A percentile compares a stretch with the other conserved stretches of the same genome.
Evolutionary conservation across 257 asterid genomes (phyloP).

Genomic region (Solanum sejunctum): DNA sequence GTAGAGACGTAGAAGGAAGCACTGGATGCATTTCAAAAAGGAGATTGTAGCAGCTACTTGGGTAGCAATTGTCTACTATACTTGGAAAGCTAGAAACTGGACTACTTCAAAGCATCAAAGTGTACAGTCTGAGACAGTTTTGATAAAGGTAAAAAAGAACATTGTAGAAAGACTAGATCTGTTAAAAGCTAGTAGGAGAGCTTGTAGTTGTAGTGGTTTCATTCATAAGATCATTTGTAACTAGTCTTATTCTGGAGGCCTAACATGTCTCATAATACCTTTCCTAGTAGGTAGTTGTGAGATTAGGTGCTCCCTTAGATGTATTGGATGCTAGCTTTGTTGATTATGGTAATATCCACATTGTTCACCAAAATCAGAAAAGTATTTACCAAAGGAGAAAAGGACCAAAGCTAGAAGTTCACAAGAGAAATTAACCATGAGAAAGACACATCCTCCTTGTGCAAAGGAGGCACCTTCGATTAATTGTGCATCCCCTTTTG

Average conservation of each 20-base stretch:
- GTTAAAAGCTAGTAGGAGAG: not conserved
- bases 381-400: not conserved
- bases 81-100: not conserved
- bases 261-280: not conserved
- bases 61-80: not conserved
- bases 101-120: not conserved
- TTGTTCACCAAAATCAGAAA: not conserved
- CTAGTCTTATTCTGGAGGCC: not conserved
- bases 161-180: not conserved
- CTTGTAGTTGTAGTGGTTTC: not conserved
- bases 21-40: not conserved
- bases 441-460: not conserved
- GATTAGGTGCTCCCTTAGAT: not conserved
- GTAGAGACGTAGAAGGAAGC: not conserved
- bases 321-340: not conserved
- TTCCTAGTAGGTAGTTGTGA: not conserved
- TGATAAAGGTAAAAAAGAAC: not conserved
- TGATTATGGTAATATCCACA: not conserved
- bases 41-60: not conserved
- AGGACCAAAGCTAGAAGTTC: not conserved
- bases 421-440: not conserved
- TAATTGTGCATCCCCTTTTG: not conserved
- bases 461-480: not conserved
- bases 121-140: not conserved
- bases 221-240: not conserved